These are phyloP conservation scores for Garcia nutans DNA, from an alignment of 345 rosid genomes.

Conservation along the genomic window DNA sequence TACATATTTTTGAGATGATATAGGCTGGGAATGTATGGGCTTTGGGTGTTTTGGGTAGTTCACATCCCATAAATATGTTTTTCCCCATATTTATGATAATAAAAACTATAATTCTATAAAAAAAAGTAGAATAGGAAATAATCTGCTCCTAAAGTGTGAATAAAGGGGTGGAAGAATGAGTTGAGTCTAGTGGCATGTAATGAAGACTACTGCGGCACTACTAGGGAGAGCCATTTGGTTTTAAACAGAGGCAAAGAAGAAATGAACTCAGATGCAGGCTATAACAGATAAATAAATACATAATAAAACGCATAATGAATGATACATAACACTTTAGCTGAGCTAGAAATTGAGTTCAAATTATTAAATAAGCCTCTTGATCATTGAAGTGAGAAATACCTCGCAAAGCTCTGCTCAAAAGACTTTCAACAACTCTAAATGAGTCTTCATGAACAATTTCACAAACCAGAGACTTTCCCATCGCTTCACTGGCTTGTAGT, in stretches of 20 bases:
- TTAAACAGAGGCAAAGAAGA: background rate
- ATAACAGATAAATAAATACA: background rate
- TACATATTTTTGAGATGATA: no score
- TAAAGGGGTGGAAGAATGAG: background rate
- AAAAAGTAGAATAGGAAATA: no score
- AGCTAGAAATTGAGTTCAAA: background rate
- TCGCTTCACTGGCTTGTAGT: conserved; percentile 55
- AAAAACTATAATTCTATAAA: no score
- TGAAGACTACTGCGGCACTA: background rate
- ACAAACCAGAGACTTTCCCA: conserved; percentile 64
- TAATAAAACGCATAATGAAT: background rate
- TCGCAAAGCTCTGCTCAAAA: conserved; percentile 62
- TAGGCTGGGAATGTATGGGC: no score
- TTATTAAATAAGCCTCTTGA: background rate
- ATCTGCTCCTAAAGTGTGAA: background rate
- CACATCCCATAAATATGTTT: no score
- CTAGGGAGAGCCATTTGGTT: background rate
- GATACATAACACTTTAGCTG: background rate
- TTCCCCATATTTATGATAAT: no score
- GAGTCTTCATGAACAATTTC: conserved; percentile 73
- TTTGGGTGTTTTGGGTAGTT: no score
- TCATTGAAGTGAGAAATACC: conserved; percentile 36
- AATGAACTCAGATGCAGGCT: background rate
- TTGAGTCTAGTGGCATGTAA: background rate
- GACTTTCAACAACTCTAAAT: conserved; percentile 36